Evolutionary conservation across 441 rosid genomes (phyloP).

Genomic region (Gossypium lobatum): DNA sequence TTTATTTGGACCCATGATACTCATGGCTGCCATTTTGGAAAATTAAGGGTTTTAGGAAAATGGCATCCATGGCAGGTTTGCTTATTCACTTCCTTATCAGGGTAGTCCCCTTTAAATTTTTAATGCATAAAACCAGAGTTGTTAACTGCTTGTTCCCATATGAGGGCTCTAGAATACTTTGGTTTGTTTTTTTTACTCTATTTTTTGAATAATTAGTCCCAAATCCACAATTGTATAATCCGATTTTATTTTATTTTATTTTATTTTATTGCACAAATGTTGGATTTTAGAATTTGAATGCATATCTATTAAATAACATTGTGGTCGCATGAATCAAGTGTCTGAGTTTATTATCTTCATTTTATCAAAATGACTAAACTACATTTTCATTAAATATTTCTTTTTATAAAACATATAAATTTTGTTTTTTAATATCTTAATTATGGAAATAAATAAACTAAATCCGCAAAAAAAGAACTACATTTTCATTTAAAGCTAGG

Average conservation of each 20-base stretch:
- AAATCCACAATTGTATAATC: neutral
- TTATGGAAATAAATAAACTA: too few species aligned
- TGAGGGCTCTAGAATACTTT: neutral
- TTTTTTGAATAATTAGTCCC: neutral
- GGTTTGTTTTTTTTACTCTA: neutral
- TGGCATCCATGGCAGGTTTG: neutral
- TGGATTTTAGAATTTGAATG: neutral
- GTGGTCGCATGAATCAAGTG: neutral
- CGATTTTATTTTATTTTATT: neutral
- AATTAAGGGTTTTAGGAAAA: neutral
- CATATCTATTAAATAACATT: neutral
- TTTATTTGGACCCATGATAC: conserved; percentile 43
- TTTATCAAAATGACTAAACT: too few species aligned
- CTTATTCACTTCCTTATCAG: neutral
- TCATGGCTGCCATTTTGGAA: neutral
- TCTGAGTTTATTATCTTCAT: too few species aligned
- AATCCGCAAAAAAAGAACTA: too few species aligned
- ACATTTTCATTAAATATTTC: too few species aligned
- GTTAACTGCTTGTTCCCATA: neutral
- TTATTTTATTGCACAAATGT: neutral
- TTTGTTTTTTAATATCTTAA: too few species aligned
- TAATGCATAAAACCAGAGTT: neutral
- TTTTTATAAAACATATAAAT: too few species aligned
- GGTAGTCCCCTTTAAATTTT: neutral
- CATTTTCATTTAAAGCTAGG: too few species aligned